phyloP scores from a whole-genome alignment of 495 filamentous ascomycete genomes.

The Penicillium alfredii region DNA sequence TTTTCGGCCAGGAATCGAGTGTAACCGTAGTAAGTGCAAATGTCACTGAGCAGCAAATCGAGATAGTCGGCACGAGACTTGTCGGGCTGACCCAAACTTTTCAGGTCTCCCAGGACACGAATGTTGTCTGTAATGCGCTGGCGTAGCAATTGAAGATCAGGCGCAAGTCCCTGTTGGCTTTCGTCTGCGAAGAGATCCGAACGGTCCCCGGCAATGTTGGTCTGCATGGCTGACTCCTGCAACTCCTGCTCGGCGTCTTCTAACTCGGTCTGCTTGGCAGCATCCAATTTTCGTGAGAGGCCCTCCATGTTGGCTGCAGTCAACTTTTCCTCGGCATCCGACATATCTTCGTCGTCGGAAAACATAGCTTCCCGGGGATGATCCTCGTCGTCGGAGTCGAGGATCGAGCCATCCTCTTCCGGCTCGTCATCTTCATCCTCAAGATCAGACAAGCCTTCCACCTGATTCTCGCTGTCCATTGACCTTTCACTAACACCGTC shows the following conservation, averaged over 20 bases:
- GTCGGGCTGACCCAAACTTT: slow-evolving; percentile 67
- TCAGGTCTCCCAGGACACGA: slow-evolving; percentile 82
- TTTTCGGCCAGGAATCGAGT: slow-evolving; percentile 79
- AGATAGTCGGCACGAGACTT: slow-evolving; percentile 84
- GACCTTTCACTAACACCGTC: slow-evolving; percentile 41
- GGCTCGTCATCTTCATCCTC: slow-evolving; percentile 43
- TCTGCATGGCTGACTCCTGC: slow-evolving; percentile 84
- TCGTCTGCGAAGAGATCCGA: slow-evolving; percentile 65
- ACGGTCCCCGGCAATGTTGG: slow-evolving; percentile 83
- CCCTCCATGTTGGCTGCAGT: slow-evolving; percentile 96
- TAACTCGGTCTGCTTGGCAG: slow-evolving; percentile 59
- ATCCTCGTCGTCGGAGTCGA: slow-evolving; percentile 68
- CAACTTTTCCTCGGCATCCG: slow-evolving; percentile 81
- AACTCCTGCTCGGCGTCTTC: slow-evolving; percentile 61
- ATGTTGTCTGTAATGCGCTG: slow-evolving; percentile 90
- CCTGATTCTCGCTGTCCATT: slow-evolving; percentile 48
- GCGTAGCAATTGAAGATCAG: slow-evolving; percentile 83
- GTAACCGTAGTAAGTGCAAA: slow-evolving; percentile 92
- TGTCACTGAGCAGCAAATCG: slow-evolving; percentile 77
- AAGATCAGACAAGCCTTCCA: slow-evolving; percentile 45
- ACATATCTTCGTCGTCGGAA: slow-evolving; percentile 90
- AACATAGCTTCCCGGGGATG: slow-evolving; percentile 61
- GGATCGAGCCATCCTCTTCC: slow-evolving; percentile 53
- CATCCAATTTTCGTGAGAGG: slow-evolving; percentile 74
- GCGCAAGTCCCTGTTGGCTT: slow-evolving; percentile 58